phyloP scores from a whole-genome alignment of 306 rosid genomes.

The Casuarina glauca region DNA sequence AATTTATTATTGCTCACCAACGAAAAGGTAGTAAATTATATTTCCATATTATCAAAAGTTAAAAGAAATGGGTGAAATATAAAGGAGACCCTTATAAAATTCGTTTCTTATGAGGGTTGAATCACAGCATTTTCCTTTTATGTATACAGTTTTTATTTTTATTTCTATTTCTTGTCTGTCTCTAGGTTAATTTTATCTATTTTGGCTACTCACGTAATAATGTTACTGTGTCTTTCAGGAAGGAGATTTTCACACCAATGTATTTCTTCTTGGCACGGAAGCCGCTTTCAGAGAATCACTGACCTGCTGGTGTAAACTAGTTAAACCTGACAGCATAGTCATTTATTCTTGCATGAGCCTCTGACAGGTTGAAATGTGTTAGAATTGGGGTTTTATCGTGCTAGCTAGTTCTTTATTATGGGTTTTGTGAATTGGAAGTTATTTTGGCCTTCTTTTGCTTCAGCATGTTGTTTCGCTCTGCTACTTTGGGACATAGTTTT shows the following conservation, averaged over 20 bases:
- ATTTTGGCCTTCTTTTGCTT: conserved; percentile 18
- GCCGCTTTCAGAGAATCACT: conserved; percentile 49
- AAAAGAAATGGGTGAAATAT: background rate
- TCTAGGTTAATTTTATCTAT: no score
- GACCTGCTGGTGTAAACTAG: background rate
- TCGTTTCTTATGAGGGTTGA: background rate
- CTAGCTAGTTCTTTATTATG: background rate
- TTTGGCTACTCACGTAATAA: conserved; percentile 10
- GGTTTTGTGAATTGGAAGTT: background rate
- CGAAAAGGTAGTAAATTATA: background rate
- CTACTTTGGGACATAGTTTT: background rate
- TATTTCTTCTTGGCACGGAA: conserved; percentile 93
- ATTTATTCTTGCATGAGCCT: conserved; percentile 1
- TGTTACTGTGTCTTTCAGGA: conserved; percentile 50
- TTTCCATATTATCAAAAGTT: background rate
- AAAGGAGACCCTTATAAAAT: background rate
- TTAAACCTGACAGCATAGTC: conserved; percentile 10
- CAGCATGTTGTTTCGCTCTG: conserved; percentile 17
- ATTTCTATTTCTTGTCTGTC: no score
- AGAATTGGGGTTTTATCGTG: conserved; percentile 23
- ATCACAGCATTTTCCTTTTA: background rate
- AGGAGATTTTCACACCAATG: conserved; percentile 91
- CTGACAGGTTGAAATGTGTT: conserved; percentile 8
- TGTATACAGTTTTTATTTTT: background rate
- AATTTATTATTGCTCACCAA: background rate